Conservation (phyloP, 129 eudicot genomes). For the Rutidosis leptorrhynchoides region DNA sequence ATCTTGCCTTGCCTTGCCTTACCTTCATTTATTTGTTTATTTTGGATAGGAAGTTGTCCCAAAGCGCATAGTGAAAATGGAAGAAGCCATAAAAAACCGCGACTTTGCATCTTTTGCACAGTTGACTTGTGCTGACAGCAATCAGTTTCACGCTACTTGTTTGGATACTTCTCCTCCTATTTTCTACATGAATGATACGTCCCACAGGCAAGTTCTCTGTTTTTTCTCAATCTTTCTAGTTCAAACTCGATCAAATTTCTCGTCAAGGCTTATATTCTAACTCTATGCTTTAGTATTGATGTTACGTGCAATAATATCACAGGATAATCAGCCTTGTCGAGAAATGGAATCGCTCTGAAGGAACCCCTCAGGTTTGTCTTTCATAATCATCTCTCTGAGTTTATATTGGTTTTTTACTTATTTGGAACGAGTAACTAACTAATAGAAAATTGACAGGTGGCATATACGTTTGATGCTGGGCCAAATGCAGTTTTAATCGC, state of each 20-base stretch:
- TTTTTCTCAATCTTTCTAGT: no score
- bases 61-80: constrained; percentile 79
- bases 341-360: constrained; percentile 98
- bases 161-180: constrained; percentile 90
- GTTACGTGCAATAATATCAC: constrained; percentile 38
- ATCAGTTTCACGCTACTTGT: constrained; percentile 98
- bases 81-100: constrained; percentile 71
- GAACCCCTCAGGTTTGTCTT: constrained; percentile 84
- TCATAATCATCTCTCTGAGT: no score
- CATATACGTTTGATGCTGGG: constrained; percentile 99
- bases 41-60: constrained; percentile 85
- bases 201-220: constrained; percentile 67
- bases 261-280: neutral
- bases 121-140: constrained; percentile 85
- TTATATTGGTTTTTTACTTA: no score
- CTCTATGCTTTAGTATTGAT: no score
- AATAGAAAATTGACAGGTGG: constrained; percentile 71
- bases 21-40: no score
- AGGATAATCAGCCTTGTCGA: constrained; percentile 90
- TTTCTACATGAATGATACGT: constrained; percentile 96
- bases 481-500: constrained; percentile 97
- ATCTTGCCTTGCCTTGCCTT: no score
- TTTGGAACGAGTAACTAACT: no score
- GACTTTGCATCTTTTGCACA: constrained; percentile 84
- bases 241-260: no score